Conservation (phyloP, 179 eudicot species). For the Sideroxylon spinosum region DNA sequence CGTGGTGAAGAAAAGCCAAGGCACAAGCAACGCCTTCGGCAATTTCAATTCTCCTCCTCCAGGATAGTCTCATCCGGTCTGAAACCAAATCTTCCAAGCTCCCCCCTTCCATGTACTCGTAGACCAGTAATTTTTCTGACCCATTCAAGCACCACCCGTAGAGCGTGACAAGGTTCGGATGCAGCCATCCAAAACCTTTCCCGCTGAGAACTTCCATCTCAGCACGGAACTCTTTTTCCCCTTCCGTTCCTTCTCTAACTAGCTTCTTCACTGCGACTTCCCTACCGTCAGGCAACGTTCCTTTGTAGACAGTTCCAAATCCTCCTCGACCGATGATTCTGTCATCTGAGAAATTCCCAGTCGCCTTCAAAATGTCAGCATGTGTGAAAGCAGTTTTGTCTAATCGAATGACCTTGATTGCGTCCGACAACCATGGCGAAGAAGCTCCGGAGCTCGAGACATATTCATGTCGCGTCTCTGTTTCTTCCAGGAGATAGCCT, state of each 20-base stretch:
- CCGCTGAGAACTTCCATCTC: slow-evolving; percentile 89
- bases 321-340: slow-evolving; percentile 82
- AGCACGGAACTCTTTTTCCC: slow-evolving; percentile 77
- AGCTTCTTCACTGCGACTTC: slow-evolving; percentile 86
- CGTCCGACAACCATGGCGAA: slow-evolving; percentile 58
- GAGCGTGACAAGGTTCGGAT: slow-evolving; percentile 84
- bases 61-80: slow-evolving; percentile 42
- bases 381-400: slow-evolving; percentile 78
- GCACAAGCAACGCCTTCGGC: slow-evolving; percentile 79
- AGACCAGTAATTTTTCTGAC: slow-evolving; percentile 65
- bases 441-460: slow-evolving; percentile 39
- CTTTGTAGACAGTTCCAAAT: slow-evolving; percentile 75
- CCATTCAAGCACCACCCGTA: slow-evolving; percentile 93
- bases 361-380: slow-evolving; percentile 70
- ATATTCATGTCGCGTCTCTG: slow-evolving; percentile 25
- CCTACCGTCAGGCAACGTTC: slow-evolving; percentile 77
- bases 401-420: slow-evolving; percentile 58
- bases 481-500: slow-evolving; percentile 29
- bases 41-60: slow-evolving; percentile 55
- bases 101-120: slow-evolving; percentile 96
- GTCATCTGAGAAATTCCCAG: slow-evolving; percentile 61
- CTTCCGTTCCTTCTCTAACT: slow-evolving; percentile 68
- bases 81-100: slow-evolving; percentile 65
- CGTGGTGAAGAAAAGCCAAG: slow-evolving; percentile 77
- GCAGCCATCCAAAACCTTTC: slow-evolving; percentile 74